phyloP scores from a whole-genome alignment of 73 alveolate species.

The Blepharisma japonicum region DNA sequence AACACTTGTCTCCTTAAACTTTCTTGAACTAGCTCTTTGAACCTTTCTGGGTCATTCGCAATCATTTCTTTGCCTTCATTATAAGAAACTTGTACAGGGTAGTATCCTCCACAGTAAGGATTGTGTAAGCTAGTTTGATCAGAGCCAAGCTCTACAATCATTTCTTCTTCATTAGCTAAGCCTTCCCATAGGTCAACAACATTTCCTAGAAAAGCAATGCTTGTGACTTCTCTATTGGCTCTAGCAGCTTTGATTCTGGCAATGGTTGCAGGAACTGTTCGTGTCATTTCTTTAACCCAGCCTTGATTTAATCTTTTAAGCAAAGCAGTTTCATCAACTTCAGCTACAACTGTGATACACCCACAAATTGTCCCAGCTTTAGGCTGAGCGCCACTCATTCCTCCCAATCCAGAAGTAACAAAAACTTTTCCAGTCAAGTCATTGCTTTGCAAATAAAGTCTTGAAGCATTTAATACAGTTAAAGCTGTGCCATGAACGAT shows the following conservation, averaged over 20 bases:
- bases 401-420: constrained; percentile 67
- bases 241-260: constrained; percentile 41
- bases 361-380: constrained; percentile 61
- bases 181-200: constrained; percentile 62
- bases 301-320: constrained; percentile 51
- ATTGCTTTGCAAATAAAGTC: constrained; percentile 34
- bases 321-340: constrained; percentile 50
- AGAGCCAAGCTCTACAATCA: constrained; percentile 53
- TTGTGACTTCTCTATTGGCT: constrained; percentile 46
- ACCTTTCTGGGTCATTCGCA: constrained; percentile 38
- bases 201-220: constrained; percentile 56
- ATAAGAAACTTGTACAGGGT: constrained; percentile 43
- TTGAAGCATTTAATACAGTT: constrained; percentile 53
- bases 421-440: constrained; percentile 47
- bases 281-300: constrained; percentile 50
- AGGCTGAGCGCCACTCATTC: constrained; percentile 70
- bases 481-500: constrained; percentile 70
- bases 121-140: constrained; percentile 59
- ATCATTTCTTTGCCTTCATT: constrained; percentile 48
- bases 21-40: constrained; percentile 42
- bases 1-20: constrained; percentile 47
- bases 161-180: constrained; percentile 47
- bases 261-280: constrained; percentile 42
- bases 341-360: constrained; percentile 62
- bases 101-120: constrained; percentile 62